These are phyloP conservation scores for Cystobasidium ongulense DNA, from an alignment of 768 basidiomycete species.

Conservation along the genomic window DNA sequence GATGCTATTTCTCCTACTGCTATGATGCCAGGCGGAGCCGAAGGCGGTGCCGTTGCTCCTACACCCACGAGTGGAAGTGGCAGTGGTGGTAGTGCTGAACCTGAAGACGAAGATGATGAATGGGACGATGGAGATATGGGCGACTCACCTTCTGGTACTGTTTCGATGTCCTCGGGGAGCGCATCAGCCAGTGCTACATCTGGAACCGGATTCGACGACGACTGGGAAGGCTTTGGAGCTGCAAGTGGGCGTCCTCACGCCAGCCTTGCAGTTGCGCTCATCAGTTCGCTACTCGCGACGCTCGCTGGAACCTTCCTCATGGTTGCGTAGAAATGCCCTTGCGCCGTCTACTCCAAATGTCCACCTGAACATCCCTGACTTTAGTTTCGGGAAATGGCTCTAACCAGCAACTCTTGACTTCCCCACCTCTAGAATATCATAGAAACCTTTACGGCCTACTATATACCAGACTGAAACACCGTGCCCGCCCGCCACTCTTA, in stretches of 20 bases:
- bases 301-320: not conserved
- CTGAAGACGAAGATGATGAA: not conserved
- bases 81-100: not conserved
- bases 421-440: too few species aligned
- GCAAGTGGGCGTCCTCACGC: not conserved
- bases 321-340: not conserved
- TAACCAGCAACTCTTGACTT: too few species aligned
- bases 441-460: too few species aligned
- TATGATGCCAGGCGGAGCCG: not conserved
- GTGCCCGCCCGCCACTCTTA: too few species aligned
- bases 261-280: not conserved
- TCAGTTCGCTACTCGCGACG: not conserved
- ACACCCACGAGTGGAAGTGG: not conserved
- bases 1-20: not conserved
- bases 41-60: not conserved
- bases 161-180: not conserved
- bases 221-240: not conserved
- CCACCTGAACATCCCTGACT: too few species aligned
- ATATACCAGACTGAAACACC: too few species aligned
- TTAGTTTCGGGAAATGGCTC: too few species aligned
- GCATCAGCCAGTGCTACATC: not conserved
- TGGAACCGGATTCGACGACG: not conserved
- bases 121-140: too few species aligned
- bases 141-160: not conserved
- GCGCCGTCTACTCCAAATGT: not conserved